Evolutionary conservation across 805 yeast genomes (phyloP), one percentile per base, ranked within the genome.

Genomic region (Wickerhamomyces chambardii): DNA sequence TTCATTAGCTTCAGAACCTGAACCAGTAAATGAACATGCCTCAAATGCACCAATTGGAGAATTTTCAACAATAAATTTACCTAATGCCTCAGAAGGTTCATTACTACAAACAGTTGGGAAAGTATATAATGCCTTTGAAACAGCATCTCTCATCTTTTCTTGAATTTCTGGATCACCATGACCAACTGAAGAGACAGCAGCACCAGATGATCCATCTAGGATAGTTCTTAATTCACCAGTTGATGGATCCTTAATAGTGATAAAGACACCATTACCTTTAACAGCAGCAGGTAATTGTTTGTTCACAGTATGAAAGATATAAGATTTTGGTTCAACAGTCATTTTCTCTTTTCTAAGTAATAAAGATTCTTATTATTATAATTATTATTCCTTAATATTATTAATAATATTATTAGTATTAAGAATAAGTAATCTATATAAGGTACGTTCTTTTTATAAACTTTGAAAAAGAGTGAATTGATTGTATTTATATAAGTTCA

Each of bases 1-100:
- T 50, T 76, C 84, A 48, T 73, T 77, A 16, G 82, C 73, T 55
- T 76, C 84, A 15, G 82, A 64, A 9, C 85, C 86, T 4, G 80
- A 70, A 38, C 77, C 75, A 34, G 73, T 66, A 53, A 63, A 64
- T 24, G 63, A 51, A 5, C 68, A 71, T 33, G 62, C 50, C 30
- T 56, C 59, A 45, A 67, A 66, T 7, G 67, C 61, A 14, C 63
- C 66, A n/a, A 45, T 42, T 34, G 70, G 69, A n/a, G 70, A 64
- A 37, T 58, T 53, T 9, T 60, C 64, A 38, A 52, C 72, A 52
- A 61, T 62, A 57, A 58, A 63, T 34, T 58, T 49, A 5, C 69
- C 67, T 21, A 68, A 46, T 9, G 55, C 58, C 39, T 68, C 73
- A 17, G 70, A 60, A 22, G 61, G 58, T 28, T 51, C 46, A 44